A percentile compares a stretch with the other conserved stretches of the same genome.
Conservation (phyloP, 345 rosid species). For the Eucalyptus microcorys region DNA sequence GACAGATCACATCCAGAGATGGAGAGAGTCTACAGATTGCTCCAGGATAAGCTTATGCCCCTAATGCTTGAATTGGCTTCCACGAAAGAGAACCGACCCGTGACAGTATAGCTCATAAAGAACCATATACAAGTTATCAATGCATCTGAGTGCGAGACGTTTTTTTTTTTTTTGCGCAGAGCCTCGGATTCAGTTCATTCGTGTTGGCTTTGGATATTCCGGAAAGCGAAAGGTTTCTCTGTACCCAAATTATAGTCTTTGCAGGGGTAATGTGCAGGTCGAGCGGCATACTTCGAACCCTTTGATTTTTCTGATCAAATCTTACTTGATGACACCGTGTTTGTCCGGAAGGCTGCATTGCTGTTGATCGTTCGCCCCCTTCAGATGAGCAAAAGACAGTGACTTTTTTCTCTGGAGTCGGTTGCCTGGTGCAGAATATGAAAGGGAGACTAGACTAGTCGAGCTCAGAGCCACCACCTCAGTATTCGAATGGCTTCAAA, state of each 20-base stretch:
- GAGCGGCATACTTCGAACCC: background rate
- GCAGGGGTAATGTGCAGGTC: background rate
- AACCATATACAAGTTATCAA: background rate
- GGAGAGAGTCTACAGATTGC: conserved; percentile 8
- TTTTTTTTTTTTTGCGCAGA: background rate
- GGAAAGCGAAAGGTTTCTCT: background rate
- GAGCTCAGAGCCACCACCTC: background rate
- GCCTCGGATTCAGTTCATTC: background rate
- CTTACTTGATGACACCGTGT: background rate
- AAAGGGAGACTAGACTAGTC: background rate
- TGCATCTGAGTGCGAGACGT: background rate
- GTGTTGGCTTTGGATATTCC: background rate
- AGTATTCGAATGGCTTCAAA: background rate
- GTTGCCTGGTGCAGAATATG: background rate
- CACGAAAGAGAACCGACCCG: background rate
- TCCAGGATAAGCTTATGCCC: conserved; percentile 4
- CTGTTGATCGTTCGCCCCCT: background rate
- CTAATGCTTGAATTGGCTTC: conserved; percentile 1
- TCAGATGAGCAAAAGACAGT: background rate
- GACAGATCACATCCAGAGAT: conserved; percentile 30
- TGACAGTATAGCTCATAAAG: background rate
- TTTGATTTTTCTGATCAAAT: background rate
- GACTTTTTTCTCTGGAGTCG: background rate
- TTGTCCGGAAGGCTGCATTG: background rate
- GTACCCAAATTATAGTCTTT: background rate